phyloP scores from a whole-genome alignment of 805 yeast genomes.

The Teunomyces panamensis region DNA sequence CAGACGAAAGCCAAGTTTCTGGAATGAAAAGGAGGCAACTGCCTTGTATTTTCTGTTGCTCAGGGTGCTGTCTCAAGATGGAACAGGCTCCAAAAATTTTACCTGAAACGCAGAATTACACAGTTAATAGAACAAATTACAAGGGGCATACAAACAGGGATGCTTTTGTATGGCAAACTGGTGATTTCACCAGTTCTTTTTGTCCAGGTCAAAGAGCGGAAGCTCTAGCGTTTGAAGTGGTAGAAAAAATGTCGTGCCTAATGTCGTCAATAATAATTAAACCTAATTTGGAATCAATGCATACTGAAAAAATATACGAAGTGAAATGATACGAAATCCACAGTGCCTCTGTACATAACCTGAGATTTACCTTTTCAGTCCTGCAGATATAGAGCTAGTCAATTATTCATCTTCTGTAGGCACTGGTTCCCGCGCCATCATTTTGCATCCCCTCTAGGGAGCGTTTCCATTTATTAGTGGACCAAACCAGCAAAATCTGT shows the following conservation, averaged over 20 bases:
- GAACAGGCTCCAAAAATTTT: not conserved
- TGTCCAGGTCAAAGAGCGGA: not conserved
- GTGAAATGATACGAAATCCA: not conserved
- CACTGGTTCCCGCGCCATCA: not conserved
- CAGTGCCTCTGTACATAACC: not conserved
- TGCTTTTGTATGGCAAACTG: no score
- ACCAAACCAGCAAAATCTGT: not conserved
- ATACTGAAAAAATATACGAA: not conserved
- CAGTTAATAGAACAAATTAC: no score
- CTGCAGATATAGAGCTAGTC: not conserved
- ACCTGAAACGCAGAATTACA: not conserved
- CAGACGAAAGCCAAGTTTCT: conserved; percentile 2
- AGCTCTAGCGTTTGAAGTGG: not conserved
- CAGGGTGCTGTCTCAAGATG: not conserved
- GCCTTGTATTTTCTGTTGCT: not conserved
- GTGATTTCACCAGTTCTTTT: not conserved
- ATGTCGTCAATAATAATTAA: not conserved
- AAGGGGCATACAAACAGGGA: no score
- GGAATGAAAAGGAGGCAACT: not conserved
- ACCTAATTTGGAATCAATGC: not conserved
- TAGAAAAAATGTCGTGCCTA: not conserved
- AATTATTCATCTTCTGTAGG: not conserved
- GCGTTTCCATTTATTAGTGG: not conserved
- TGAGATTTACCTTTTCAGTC: not conserved
- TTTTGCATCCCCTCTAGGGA: no score